Evolutionary conservation across 2,329 filamentous ascomycete genomes (phyloP).

Genomic region (Periglandula ipomoeae): DNA sequence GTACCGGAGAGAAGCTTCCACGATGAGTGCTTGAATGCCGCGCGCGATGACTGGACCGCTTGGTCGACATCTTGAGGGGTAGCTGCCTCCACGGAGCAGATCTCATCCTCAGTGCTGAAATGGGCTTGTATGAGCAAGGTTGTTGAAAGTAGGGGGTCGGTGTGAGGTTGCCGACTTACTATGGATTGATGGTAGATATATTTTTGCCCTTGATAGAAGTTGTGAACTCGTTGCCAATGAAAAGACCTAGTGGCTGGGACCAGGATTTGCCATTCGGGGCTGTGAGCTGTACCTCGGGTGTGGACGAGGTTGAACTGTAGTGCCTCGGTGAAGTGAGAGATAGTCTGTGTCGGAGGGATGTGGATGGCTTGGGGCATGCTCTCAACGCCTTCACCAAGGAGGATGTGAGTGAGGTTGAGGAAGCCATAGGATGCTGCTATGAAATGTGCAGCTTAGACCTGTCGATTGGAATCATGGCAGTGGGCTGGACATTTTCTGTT

Average conservation of each 20-base stretch:
- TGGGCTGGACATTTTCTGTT: no score
- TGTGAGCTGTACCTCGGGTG: conserved; percentile 47
- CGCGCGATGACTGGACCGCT: conserved; percentile 41
- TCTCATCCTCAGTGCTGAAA: conserved; percentile 24
- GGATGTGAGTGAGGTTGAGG: no score
- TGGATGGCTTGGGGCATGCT: no score
- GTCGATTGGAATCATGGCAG: no score
- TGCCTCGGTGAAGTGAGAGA: background rate
- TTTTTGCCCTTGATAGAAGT: conserved; percentile 55
- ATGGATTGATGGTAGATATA: conserved; percentile 60
- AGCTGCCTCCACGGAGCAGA: conserved; percentile 23
- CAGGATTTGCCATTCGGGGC: conserved; percentile 70
- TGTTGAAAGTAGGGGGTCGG: no score
- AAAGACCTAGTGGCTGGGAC: conserved; percentile 65
- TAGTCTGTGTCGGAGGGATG: background rate
- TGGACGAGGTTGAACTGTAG: background rate
- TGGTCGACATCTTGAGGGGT: conserved; percentile 21
- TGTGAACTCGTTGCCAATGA: conserved; percentile 77
- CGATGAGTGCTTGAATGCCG: conserved; percentile 55
- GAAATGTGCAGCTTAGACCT: no score
- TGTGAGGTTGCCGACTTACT: no score
- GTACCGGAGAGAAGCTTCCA: conserved; percentile 61
- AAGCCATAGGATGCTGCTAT: no score
- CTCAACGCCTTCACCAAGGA: no score
- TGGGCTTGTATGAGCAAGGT: no score